phyloP scores from a whole-genome alignment of 768 basidiomycete genomes.

The Amanita phalloides region DNA sequence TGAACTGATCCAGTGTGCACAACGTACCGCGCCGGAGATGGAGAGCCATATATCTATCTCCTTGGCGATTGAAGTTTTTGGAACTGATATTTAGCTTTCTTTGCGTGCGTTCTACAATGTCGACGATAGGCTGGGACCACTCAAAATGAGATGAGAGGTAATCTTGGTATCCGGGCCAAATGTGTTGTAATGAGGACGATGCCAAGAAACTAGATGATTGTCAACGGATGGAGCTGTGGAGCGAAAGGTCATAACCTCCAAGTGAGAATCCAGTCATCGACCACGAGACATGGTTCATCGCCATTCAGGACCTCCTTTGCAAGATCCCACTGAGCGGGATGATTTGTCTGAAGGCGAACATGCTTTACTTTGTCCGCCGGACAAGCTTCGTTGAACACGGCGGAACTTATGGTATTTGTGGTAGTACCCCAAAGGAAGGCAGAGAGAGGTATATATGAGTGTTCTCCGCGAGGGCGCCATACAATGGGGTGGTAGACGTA shows the following conservation, averaged over 20 bases:
- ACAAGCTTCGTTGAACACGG: slow-evolving; percentile 29
- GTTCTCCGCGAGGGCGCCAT: slow-evolving; percentile 32
- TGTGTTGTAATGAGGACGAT: slow-evolving; percentile 23
- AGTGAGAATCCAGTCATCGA: slow-evolving; percentile 32
- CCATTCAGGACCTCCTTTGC: slow-evolving; percentile 20
- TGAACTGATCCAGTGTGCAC: not conserved
- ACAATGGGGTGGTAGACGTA: slow-evolving; percentile 36
- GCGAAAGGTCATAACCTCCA: slow-evolving; percentile 24
- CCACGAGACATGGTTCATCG: slow-evolving; percentile 28
- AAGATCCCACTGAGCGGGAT: slow-evolving; percentile 25
- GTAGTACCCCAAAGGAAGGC: slow-evolving; percentile 32
- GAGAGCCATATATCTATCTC: slow-evolving; percentile 33
- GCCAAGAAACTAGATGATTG: slow-evolving; percentile 23
- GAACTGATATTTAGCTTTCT: slow-evolving; percentile 21
- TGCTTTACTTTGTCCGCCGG: slow-evolving; percentile 25
- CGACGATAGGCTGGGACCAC: slow-evolving; percentile 26
- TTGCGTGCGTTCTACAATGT: slow-evolving; percentile 24
- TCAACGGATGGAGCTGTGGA: not conserved
- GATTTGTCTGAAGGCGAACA: slow-evolving; percentile 17
- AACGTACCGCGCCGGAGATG: slow-evolving; percentile 33
- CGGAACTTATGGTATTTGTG: slow-evolving; percentile 22
- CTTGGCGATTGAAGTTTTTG: slow-evolving; percentile 12
- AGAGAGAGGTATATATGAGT: slow-evolving; percentile 29
- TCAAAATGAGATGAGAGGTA: slow-evolving; percentile 29
- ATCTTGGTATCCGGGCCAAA: slow-evolving; percentile 30